A percentile compares a stretch with the other conserved stretches of the same genome.
phyloP scores from a whole-genome alignment of 176 grass and related monocot species.

The Musa schizocarpa region DNA sequence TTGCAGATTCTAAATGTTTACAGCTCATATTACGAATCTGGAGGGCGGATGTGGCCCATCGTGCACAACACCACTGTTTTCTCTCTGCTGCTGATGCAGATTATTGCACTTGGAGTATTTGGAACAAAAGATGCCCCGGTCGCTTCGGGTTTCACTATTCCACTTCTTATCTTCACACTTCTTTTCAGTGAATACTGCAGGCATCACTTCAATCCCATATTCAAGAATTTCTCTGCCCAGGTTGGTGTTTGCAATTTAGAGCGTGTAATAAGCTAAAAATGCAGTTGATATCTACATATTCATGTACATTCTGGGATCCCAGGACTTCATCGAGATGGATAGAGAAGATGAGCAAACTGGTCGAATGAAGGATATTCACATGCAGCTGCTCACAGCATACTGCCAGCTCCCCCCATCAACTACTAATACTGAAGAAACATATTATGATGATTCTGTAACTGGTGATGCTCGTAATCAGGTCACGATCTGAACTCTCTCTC shows the following conservation, averaged over 20 bases:
- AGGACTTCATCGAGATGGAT: slow-evolving; percentile 91
- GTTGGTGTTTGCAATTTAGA: slow-evolving; percentile 15
- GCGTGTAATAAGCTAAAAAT: not conserved
- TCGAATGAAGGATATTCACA: slow-evolving; percentile 72
- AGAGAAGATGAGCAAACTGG: slow-evolving; percentile 71
- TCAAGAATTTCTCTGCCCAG: slow-evolving; percentile 66
- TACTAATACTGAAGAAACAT: not conserved
- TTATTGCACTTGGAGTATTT: slow-evolving; percentile 72
- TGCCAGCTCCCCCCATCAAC: slow-evolving; percentile 21
- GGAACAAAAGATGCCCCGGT: slow-evolving; percentile 49
- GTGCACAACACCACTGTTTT: slow-evolving; percentile 85
- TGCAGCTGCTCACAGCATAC: slow-evolving; percentile 68
- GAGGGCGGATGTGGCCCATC: slow-evolving; percentile 73
- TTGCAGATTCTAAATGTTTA: slow-evolving; percentile 84
- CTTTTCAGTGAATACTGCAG: slow-evolving; percentile 84
- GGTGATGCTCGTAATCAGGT: not conserved
- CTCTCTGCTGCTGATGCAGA: slow-evolving; percentile 63
- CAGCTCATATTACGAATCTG: slow-evolving; percentile 70
- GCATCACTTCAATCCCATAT: slow-evolving; percentile 59
- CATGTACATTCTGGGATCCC: not conserved
- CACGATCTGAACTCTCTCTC: not conserved
- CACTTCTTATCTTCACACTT: slow-evolving; percentile 52
- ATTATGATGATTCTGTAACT: not conserved
- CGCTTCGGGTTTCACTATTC: slow-evolving; percentile 44
- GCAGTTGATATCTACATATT: not conserved